Percentiles rank a stretch among this genome's conserved stretches.
phyloP scores from a whole-genome alignment of 305 asterid species.

The Nicotiana rustica region DNA sequence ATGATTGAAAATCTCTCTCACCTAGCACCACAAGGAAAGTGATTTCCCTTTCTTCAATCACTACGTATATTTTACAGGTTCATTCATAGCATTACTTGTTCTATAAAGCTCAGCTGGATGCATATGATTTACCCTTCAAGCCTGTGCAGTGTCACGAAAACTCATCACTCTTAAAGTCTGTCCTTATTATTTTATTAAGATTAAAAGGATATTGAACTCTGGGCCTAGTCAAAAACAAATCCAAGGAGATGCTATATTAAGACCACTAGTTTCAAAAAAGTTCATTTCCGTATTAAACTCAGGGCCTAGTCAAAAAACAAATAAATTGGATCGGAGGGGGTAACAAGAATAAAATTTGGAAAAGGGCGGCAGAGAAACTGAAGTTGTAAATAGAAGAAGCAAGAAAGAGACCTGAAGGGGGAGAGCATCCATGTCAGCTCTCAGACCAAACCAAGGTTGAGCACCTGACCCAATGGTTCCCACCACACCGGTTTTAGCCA shows the following conservation, averaged over 20 bases:
- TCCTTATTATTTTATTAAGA: neutral
- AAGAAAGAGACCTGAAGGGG: conserved; percentile 70
- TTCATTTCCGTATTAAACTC: too few relatives aligned
- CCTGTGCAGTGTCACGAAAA: neutral
- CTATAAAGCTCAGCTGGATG: neutral
- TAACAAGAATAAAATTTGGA: neutral
- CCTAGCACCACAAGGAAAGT: neutral
- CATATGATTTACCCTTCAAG: conserved; percentile 2
- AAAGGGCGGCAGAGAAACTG: too few relatives aligned
- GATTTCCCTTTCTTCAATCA: neutral
- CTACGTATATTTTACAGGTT: conserved; percentile 2
- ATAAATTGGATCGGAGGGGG: too few relatives aligned
- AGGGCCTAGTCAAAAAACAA: too few relatives aligned
- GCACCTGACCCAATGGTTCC: conserved; percentile 79
- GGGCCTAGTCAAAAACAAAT: too few relatives aligned
- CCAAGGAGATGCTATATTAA: too few relatives aligned
- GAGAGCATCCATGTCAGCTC: conserved; percentile 98
- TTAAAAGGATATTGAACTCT: too few relatives aligned
- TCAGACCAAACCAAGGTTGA: conserved; percentile 70
- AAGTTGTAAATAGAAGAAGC: neutral
- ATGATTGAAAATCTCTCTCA: neutral
- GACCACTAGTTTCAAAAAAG: too few relatives aligned
- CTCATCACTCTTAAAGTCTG: neutral
- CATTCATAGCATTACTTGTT: neutral
- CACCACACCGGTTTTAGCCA: conserved; percentile 79